Conservation (phyloP, 75 land plant genomes). For the Cupressus sempervirens region DNA sequence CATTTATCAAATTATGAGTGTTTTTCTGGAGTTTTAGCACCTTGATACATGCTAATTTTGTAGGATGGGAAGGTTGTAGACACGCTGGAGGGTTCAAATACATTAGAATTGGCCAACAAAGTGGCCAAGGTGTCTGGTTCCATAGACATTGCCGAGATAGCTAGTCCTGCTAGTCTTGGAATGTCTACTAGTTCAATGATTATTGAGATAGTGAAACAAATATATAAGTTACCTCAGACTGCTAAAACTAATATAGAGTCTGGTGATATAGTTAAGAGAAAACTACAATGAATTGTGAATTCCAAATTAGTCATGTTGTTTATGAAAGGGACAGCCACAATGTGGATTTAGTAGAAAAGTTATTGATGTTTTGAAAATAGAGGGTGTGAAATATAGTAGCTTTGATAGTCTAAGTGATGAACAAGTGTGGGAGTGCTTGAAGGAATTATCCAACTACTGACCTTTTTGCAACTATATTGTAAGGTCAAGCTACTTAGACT, state of each 20-base stretch:
- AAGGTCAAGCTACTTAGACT: slow-evolving; percentile 88
- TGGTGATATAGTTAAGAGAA: slow-evolving; percentile 29
- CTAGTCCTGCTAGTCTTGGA: too few species aligned
- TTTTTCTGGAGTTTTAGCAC: background rate
- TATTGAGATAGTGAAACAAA: too few species aligned
- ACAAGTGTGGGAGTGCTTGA: slow-evolving; percentile 78
- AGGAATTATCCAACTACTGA: slow-evolving; percentile 81
- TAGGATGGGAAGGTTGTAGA: slow-evolving; percentile 90
- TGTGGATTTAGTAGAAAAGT: slow-evolving; percentile 87
- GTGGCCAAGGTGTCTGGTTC: too few species aligned
- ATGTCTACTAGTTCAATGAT: too few species aligned
- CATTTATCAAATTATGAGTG: background rate
- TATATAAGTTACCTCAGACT: too few species aligned
- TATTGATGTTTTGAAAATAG: slow-evolving; percentile 56
- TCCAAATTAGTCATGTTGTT: slow-evolving; percentile 67
- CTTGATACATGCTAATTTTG: slow-evolving; percentile 14
- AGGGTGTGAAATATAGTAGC: slow-evolving; percentile 72
- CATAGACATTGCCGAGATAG: too few species aligned
- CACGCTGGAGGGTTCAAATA: slow-evolving; percentile 87
- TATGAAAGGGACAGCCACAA: slow-evolving; percentile 83
- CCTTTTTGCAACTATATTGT: slow-evolving; percentile 82
- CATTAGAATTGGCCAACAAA: slow-evolving; percentile 77
- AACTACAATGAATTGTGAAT: slow-evolving; percentile 53
- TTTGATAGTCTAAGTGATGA: slow-evolving; percentile 74
- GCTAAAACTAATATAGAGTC: slow-evolving; percentile 10